Evolutionary conservation across 345 rosid species (phyloP).

Genomic region (Eucalyptus cloeziana): DNA sequence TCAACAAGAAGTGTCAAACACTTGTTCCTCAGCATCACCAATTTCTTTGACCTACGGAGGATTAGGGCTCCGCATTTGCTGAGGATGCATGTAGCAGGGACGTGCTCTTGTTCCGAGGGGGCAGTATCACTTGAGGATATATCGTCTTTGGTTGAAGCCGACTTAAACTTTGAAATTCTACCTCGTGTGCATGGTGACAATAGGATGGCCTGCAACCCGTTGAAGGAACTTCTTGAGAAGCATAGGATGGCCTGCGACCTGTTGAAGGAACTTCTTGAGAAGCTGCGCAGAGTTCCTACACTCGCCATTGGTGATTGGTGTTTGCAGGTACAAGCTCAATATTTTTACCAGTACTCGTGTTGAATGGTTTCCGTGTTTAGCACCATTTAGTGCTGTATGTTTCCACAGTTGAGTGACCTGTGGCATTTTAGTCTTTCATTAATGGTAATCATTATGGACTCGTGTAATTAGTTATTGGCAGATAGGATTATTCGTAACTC

Average conservation of each 20-base stretch:
- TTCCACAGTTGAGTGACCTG: too few species aligned
- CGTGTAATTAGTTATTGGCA: not conserved
- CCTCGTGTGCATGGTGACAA: too few species aligned
- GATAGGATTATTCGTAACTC: too few species aligned
- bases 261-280: not conserved
- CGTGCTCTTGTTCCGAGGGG: too few species aligned
- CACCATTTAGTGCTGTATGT: not conserved
- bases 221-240: not conserved
- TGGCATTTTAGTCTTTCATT: too few species aligned
- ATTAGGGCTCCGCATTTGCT: not conserved
- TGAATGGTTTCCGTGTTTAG: not conserved
- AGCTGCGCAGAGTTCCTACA: not conserved
- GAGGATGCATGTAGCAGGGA: not conserved
- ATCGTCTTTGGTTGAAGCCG: not conserved
- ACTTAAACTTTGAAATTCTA: not conserved
- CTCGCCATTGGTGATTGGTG: not conserved
- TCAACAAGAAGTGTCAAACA: not conserved
- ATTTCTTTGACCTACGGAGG: too few species aligned
- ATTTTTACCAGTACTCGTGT: not conserved
- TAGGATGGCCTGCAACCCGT: fast-evolving
- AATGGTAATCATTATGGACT: too few species aligned
- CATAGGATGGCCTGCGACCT: not conserved
- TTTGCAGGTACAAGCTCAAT: not conserved
- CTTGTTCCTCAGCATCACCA: too few species aligned
- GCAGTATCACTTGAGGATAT: not conserved